phyloP scores from a whole-genome alignment of 2,329 filamentous ascomycete species.

The Botrytis paeoniae region DNA sequence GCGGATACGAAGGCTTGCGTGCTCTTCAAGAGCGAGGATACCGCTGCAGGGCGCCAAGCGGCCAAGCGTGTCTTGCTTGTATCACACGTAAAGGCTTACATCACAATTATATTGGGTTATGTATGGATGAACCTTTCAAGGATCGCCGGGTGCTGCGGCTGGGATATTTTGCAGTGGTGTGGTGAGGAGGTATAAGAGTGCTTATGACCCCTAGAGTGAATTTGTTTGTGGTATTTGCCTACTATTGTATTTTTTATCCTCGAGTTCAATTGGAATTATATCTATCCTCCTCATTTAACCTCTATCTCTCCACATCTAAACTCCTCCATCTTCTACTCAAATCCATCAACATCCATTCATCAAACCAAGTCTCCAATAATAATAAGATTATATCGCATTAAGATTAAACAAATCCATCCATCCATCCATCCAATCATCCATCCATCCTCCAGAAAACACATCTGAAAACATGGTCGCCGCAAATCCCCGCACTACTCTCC shows the following conservation, averaged over 20 bases:
- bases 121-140: neutral
- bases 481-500: slow-evolving; percentile 16
- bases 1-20: no score
- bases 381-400: neutral
- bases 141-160: neutral
- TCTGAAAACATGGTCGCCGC: neutral
- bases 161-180: neutral
- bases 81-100: slow-evolving; percentile 1
- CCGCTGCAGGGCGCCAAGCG: neutral
- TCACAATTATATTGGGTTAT: neutral
- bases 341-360: neutral
- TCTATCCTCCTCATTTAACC: neutral
- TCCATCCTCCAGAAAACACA: neutral
- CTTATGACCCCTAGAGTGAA: neutral
- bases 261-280: neutral
- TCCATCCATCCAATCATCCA: neutral
- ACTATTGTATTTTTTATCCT: neutral
- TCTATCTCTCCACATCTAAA: neutral
- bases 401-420: neutral
- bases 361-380: neutral
- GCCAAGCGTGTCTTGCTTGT: neutral
- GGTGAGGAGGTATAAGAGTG: neutral
- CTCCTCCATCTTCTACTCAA: neutral
- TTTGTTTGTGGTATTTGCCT: neutral
- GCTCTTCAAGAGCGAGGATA: neutral